Evolutionary conservation across 106 monocot genomes (phyloP), one percentile per base, ranked within the genome.

Genomic region (Dioscorea dumetorum): DNA sequence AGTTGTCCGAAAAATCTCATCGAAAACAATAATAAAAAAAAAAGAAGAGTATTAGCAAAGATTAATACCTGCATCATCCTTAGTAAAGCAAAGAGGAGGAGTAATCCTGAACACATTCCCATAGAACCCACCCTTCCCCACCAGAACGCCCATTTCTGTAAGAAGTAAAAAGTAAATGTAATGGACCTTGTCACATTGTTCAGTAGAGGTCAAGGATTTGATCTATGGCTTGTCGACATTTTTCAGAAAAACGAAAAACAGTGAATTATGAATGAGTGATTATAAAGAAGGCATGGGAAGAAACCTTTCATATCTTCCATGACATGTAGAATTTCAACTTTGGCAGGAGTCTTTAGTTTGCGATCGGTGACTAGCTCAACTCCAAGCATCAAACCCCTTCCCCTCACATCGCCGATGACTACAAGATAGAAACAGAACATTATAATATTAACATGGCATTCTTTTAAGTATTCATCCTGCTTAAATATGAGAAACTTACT

Each of bases 391-490:
- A 95, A 28, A 10, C 95, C 95, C 75, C 83, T 83, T 74, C 95
- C 95, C 52, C 95, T 83, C 24, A 95, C 95, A 83, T 95, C 88
- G 18, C 95, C 95, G 60, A 95, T 88, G 68, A 95, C 95, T 95
- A 74, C 61, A 73, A 57, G 58, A 17, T 35, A 20, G 22, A 66
- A 66, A 4, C 35, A 11, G 31, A 62, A 9, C 3, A 62, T 16
- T 62, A 62, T 58, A 22, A 19, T 19, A 19, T 7, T 14, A 58
- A 58, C 58, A 58, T 7, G 7, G 2, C 15, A 58, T 5, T 58
- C 58, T 58, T 58, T 58, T 57, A 5, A 57, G 19, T 19, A 57
- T 1, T 28, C 28, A 28, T 28, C 28, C 28, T 28, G 3, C 28
- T 28, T 28, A 1, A 1, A 28, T 28, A 28, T 3, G 28, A 23